These are phyloP conservation scores for Pseudognaphalium luteoalbum DNA, from an alignment of 129 eudicot genomes.

Conservation along the genomic window DNA sequence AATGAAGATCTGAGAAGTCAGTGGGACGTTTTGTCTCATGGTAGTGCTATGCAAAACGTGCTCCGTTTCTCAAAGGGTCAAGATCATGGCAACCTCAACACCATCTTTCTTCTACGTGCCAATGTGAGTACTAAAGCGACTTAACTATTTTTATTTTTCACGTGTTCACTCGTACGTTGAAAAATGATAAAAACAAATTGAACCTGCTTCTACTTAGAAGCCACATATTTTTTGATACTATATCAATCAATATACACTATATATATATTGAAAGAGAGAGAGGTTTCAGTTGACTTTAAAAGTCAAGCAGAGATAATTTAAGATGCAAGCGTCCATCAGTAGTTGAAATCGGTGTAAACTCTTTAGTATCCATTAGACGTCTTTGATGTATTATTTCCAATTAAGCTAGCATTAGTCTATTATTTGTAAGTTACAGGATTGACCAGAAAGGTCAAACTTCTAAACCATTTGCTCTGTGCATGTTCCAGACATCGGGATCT, in stretches of 20 bases:
- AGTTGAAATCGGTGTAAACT: not conserved
- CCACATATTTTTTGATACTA: conserved; percentile 16
- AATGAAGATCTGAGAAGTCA: conserved; percentile 63
- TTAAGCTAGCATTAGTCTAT: not conserved
- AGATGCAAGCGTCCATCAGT: not conserved
- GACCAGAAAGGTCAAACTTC: conserved; percentile 15
- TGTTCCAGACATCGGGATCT: conserved; percentile 51
- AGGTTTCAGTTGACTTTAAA: conserved; percentile 5
- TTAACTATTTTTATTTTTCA: not conserved
- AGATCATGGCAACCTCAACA: conserved; percentile 45
- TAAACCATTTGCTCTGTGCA: not conserved
- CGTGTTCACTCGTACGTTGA: not conserved
- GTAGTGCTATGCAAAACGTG: conserved; percentile 64
- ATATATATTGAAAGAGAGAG: not conserved
- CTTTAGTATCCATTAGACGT: not conserved
- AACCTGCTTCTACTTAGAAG: not conserved
- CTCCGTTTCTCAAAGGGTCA: conserved; percentile 59
- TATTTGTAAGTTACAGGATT: conserved; percentile 12
- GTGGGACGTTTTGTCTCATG: conserved; percentile 77
- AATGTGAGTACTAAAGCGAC: conserved; percentile 46
- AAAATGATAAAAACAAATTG: not conserved
- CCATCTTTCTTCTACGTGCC: conserved; percentile 59
- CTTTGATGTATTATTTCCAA: conserved; percentile 15
- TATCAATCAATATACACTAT: not conserved
- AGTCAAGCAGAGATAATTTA: conserved; percentile 12